Percentiles rank a stretch among this genome's conserved stretches.
These are phyloP conservation scores for Kurtzmaniella quercitrusa DNA, from an alignment of 1,139 yeast genomes.

Conservation along the genomic window DNA sequence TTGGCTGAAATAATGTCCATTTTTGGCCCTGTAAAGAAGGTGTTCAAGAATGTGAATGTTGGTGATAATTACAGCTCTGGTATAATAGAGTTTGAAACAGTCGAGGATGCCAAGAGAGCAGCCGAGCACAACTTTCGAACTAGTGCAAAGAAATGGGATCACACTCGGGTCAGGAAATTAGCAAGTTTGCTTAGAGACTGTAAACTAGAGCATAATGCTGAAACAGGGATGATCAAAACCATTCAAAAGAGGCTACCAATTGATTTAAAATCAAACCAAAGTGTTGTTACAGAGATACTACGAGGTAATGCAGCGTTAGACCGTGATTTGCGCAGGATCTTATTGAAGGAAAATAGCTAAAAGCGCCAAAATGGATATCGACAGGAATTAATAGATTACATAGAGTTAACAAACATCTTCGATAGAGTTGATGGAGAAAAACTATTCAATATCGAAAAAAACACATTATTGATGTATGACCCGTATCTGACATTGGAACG, in stretches of 20 bases:
- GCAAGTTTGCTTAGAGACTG: slow-evolving; percentile 47
- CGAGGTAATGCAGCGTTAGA: slow-evolving; percentile 1
- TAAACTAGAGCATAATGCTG: slow-evolving; percentile 4
- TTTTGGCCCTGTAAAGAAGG: slow-evolving; percentile 36
- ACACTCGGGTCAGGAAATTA: slow-evolving; percentile 38
- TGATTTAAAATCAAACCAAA: slow-evolving; percentile 7
- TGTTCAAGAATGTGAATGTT: slow-evolving; percentile 13
- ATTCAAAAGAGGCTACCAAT: neutral
- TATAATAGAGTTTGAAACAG: slow-evolving; percentile 23
- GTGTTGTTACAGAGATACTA: neutral
- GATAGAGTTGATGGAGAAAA: too few relatives aligned
- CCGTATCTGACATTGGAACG: slow-evolving; percentile 33
- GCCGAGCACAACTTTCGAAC: slow-evolving; percentile 35
- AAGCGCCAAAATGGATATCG: too few relatives aligned
- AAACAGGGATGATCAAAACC: neutral
- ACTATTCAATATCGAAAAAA: too few relatives aligned
- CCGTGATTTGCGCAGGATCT: neutral
- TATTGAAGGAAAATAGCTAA: too few relatives aligned
- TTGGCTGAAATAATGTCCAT: slow-evolving; percentile 39
- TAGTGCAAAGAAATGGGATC: slow-evolving; percentile 47
- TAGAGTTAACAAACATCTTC: slow-evolving; percentile 1
- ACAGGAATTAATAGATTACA: neutral
- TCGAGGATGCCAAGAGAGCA: slow-evolving; percentile 30
- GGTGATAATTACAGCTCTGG: slow-evolving; percentile 38
- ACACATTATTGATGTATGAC: slow-evolving; percentile 18